Percentiles rank a stretch among this genome's conserved stretches.
Evolutionary conservation across 441 rosid genomes (phyloP).

Genomic region (Flueggea neowawraea): DNA sequence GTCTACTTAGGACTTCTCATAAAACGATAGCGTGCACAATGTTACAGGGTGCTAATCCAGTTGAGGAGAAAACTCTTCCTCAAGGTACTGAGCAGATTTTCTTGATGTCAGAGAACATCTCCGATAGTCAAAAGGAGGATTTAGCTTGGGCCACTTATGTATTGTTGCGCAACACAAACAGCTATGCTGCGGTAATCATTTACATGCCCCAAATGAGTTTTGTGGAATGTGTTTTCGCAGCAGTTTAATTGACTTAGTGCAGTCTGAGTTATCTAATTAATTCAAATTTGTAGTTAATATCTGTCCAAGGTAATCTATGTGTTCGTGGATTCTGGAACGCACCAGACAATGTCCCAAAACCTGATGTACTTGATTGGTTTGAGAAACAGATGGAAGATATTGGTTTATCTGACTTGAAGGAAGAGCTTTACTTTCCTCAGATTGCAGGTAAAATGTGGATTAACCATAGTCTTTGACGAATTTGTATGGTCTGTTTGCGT

Average conservation of each 20-base stretch:
- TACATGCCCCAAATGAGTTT: too few species aligned
- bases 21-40: not conserved
- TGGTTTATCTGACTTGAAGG: constrained; percentile 60
- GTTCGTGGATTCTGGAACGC: constrained; percentile 83
- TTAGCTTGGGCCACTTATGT: constrained; percentile 90
- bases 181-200: constrained; percentile 55
- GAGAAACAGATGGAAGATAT: constrained; percentile 43
- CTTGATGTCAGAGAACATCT: constrained; percentile 49
- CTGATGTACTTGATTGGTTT: constrained; percentile 56
- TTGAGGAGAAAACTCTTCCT: constrained; percentile 48
- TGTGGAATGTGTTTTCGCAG: too few species aligned
- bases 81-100: constrained; percentile 69
- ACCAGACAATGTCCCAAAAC: constrained; percentile 45
- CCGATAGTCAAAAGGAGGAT: constrained; percentile 52
- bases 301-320: constrained; percentile 53
- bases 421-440: constrained; percentile 69
- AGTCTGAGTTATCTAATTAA: not conserved
- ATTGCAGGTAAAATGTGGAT: constrained; percentile 39
- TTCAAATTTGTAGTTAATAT: constrained; percentile 45
- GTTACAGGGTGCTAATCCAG: constrained; percentile 51
- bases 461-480: not conserved
- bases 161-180: constrained; percentile 73
- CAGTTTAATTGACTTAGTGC: too few species aligned
- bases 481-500: too few species aligned
- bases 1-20: not conserved